Evolutionary conservation across 331 rosid genomes (phyloP), one percentile per base, ranked within the genome.

Genomic region (Acacia concinna): DNA sequence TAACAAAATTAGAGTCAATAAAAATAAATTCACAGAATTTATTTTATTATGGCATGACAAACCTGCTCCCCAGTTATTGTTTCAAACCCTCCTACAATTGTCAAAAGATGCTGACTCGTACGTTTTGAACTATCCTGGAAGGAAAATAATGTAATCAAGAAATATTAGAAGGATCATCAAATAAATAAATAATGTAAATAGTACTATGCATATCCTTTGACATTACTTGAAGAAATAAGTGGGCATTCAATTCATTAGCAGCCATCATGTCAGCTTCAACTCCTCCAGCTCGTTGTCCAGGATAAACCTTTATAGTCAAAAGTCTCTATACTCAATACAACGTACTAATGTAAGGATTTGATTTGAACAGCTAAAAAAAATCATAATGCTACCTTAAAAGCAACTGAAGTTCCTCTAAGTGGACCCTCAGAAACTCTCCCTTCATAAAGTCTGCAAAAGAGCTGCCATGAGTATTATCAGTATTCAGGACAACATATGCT

Each of bases 1-100:
- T 30, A 86, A 60, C 60, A 87, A 32, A 82, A 41, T 28, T 46
- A 32, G 35, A 62, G 71, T 32, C 66, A 56, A 70, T n/a, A 38
- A 23, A 37, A 27, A 38, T 11, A 34, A 76, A 43, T 79, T 20
- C 25, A 75, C 34, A 69, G 75, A 49, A 73, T 5, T 38, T 30
- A 69, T 60, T 71, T 32, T 21, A 71, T 68, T 46, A 81, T 82
- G 40, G 75, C 13, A 81, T 68, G 74, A 84, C 83, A 73, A 64
- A 95, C 98, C 97, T 95, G 97, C 84, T 95, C 98, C 77, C 98
- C 97, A 1, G 97, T 92, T 56, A 38, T 81, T 65, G 97, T 95
- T 83, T 95, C 98, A 88, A 95, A 95, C 12, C 97, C 98, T 71
- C 98, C 98, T 34, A 95, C 63, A 67, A 95, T 97, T 75, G 79